Evolutionary conservation across 257 asterid species (phyloP).

Genomic region (Apocynum venetum): DNA sequence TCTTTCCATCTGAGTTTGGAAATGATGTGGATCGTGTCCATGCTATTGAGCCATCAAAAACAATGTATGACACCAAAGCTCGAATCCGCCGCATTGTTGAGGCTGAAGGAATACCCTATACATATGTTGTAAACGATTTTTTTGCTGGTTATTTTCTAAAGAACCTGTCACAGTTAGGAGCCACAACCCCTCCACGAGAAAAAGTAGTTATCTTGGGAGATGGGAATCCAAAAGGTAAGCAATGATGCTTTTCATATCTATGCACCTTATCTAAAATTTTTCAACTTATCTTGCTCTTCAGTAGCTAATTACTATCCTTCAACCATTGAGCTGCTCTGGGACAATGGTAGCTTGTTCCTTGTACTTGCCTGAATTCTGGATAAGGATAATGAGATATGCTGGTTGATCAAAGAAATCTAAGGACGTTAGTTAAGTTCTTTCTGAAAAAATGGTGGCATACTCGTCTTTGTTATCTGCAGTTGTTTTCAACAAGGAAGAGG

Average conservation of each 20-base stretch:
- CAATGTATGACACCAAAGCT: constrained; percentile 35
- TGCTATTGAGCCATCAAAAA: constrained; percentile 48
- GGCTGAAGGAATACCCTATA: constrained; percentile 51
- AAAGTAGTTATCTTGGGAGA: constrained; percentile 24
- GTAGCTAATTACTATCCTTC: neutral
- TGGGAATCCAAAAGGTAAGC: constrained; percentile 27
- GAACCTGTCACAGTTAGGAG: constrained; percentile 37
- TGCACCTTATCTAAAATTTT: neutral
- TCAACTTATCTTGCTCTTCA: neutral
- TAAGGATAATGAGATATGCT: too few relatives aligned
- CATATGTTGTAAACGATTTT: constrained; percentile 41
- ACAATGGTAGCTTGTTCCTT: neutral
- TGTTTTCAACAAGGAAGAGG: constrained; percentile 45
- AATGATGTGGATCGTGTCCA: constrained; percentile 48
- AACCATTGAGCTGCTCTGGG: neutral
- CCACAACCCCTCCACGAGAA: constrained; percentile 15
- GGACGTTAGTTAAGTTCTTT: too few relatives aligned
- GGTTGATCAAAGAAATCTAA: too few relatives aligned
- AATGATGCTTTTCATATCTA: neutral
- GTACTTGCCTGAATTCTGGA: neutral
- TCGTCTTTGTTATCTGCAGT: constrained; percentile 22
- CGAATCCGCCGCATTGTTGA: constrained; percentile 42
- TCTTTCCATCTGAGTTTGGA: constrained; percentile 58
- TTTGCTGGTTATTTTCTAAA: constrained; percentile 37
- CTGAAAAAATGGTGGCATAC: too few relatives aligned